A percentile compares a stretch with the other conserved stretches of the same genome.
Conservation (phyloP, 805 yeast species). For the Starmerella floris region DNA sequence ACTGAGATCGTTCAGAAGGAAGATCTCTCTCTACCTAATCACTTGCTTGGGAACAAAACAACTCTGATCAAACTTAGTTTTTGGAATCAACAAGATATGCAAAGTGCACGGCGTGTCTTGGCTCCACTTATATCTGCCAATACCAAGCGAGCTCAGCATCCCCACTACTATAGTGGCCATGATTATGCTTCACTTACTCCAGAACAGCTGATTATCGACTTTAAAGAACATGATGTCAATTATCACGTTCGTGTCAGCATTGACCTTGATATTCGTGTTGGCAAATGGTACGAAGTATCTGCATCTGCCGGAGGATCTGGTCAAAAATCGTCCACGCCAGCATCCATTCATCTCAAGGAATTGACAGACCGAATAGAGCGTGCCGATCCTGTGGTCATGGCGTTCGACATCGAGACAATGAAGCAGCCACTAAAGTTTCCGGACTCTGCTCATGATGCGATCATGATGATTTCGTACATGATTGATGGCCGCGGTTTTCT, state of each 20-base stretch:
- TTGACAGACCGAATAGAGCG: constrained; percentile 70
- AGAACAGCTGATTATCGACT: constrained; percentile 52
- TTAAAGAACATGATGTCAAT: constrained; percentile 91
- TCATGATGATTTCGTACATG: constrained; percentile 99
- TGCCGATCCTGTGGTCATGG: constrained; percentile 93
- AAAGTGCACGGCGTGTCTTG: constrained; percentile 57
- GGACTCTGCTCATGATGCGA: constrained; percentile 74
- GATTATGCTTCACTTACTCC: constrained; percentile 25
- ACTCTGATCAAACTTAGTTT: constrained; percentile 56
- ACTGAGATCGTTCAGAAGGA: constrained; percentile 51
- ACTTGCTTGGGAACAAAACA: constrained; percentile 61
- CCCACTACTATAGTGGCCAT: constrained; percentile 37
- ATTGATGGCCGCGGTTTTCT: constrained; percentile 93
- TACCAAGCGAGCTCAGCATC: constrained; percentile 43
- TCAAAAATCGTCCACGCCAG: background rate
- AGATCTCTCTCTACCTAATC: constrained; percentile 73
- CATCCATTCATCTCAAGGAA: constrained; percentile 33
- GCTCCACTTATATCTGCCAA: constrained; percentile 62
- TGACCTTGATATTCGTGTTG: constrained; percentile 68
- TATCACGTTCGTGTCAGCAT: constrained; percentile 94
- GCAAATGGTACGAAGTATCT: constrained; percentile 65
- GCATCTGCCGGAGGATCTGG: background rate
- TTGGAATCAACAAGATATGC: constrained; percentile 58
- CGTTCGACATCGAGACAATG: constrained; percentile 95
- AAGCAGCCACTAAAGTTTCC: constrained; percentile 95